Evolutionary conservation across 164 flowering plant species (phyloP).

Genomic region (Amborella trichopoda): DNA sequence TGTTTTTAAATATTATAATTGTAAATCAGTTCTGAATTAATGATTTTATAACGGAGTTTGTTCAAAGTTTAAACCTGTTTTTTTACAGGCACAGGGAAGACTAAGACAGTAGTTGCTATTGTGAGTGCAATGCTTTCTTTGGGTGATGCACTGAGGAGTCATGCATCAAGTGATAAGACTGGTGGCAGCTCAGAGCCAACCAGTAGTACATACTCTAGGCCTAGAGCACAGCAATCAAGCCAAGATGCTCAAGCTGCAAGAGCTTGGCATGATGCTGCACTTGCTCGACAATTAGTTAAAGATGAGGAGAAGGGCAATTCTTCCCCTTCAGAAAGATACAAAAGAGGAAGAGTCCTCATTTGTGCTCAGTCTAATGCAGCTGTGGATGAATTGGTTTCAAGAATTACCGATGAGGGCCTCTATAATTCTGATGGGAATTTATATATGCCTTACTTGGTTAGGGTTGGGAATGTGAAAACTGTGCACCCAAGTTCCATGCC

Average conservation of each 20-base stretch:
- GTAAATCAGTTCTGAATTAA: too few species aligned
- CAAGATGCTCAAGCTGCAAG: constrained; percentile 68
- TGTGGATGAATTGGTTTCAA: constrained; percentile 87
- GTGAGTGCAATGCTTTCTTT: constrained; percentile 73
- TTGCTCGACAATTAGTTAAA: constrained; percentile 61
- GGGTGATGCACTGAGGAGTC: constrained; percentile 16
- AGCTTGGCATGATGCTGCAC: constrained; percentile 96
- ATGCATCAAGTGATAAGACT: constrained; percentile 4
- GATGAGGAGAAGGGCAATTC: constrained; percentile 26
- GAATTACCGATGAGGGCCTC: constrained; percentile 70
- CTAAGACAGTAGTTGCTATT: constrained; percentile 84
- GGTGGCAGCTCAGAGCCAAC: constrained; percentile 12
- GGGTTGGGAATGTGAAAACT: constrained; percentile 90
- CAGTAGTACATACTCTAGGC: constrained; percentile 13
- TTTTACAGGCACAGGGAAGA: constrained; percentile 89
- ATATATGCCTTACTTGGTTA: constrained; percentile 81
- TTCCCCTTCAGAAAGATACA: constrained; percentile 19
- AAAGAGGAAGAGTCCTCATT: constrained; percentile 67
- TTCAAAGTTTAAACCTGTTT: constrained; percentile 7
- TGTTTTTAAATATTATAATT: neutral
- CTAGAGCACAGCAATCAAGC: constrained; percentile 27
- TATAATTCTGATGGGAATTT: constrained; percentile 64
- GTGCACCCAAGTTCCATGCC: constrained; percentile 81
- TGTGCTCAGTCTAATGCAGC: constrained; percentile 99
- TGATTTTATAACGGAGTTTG: too few species aligned